phyloP scores from a whole-genome alignment of 139 green algal genomes.

The Micractinium conductrix region DNA sequence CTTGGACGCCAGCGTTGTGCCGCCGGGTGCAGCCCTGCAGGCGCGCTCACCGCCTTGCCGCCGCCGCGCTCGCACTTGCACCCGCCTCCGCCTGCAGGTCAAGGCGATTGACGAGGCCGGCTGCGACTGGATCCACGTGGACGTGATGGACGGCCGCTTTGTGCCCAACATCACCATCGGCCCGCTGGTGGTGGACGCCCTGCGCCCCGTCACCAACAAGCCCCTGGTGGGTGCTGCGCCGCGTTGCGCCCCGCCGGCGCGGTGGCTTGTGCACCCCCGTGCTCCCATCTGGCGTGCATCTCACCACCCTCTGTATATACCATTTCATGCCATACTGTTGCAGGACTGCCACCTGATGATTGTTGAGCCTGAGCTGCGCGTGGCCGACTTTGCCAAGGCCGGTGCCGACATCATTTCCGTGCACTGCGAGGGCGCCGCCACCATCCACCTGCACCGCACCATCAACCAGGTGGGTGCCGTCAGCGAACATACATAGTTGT shows the following conservation, averaged over 20 bases:
- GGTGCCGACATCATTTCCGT: conserved; percentile 99
- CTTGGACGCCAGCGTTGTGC: too few relatives aligned
- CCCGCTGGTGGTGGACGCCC: conserved; percentile 94
- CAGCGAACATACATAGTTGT: too few relatives aligned
- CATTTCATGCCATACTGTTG: too few relatives aligned
- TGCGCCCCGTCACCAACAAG: conserved; percentile 96
- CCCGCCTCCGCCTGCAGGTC: conserved; percentile 89
- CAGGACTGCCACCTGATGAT: conserved; percentile 99
- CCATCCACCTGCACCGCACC: conserved; percentile 96
- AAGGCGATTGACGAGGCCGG: conserved; percentile 92
- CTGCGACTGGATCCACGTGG: conserved; percentile 96
- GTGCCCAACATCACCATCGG: conserved; percentile 99
- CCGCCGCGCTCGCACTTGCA: too few relatives aligned
- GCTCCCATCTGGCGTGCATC: too few relatives aligned
- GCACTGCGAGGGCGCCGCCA: conserved; percentile 89
- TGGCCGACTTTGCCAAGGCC: conserved; percentile 88
- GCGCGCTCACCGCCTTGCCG: too few relatives aligned
- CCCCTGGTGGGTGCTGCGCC: too few relatives aligned
- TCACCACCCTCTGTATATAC: too few relatives aligned
- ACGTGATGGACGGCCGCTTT: conserved; percentile 93
- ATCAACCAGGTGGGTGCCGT: conserved; percentile 86
- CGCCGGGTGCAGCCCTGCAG: too few relatives aligned
- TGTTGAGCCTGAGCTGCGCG: conserved; percentile 96
- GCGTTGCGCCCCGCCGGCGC: too few relatives aligned
- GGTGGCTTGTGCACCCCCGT: too few relatives aligned